Conservation (phyloP, 345 rosid genomes). For the Eucalyptus urophylla region DNA sequence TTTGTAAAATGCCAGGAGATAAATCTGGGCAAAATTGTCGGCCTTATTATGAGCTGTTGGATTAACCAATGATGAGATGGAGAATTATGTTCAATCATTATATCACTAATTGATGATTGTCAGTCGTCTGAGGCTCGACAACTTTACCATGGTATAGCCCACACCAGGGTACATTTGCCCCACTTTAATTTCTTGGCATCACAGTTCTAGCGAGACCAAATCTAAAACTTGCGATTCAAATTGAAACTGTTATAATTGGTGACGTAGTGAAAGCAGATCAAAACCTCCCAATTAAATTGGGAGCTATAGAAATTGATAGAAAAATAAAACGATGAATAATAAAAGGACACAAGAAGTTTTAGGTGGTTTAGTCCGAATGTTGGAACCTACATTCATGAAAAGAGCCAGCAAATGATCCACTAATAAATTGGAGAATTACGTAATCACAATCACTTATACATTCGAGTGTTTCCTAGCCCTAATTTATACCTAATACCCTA, state of each 20-base stretch:
- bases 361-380: fast-evolving
- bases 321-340: background rate
- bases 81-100: background rate
- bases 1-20: background rate
- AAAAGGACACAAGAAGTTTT: background rate
- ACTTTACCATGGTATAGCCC: too few species aligned
- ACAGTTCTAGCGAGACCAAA: background rate
- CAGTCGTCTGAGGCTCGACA: background rate
- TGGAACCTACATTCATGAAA: too few species aligned
- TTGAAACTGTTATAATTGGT: background rate
- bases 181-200: too few species aligned
- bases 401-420: too few species aligned
- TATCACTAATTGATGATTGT: background rate
- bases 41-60: background rate
- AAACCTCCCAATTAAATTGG: background rate
- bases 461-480: too few species aligned
- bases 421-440: too few species aligned
- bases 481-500: too few species aligned
- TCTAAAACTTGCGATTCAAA: background rate
- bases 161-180: too few species aligned
- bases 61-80: background rate
- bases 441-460: too few species aligned
- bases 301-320: background rate
- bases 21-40: background rate
- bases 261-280: background rate